phyloP scores from a whole-genome alignment of 768 basidiomycete species.

The Pleurotus tuoliensis region DNA sequence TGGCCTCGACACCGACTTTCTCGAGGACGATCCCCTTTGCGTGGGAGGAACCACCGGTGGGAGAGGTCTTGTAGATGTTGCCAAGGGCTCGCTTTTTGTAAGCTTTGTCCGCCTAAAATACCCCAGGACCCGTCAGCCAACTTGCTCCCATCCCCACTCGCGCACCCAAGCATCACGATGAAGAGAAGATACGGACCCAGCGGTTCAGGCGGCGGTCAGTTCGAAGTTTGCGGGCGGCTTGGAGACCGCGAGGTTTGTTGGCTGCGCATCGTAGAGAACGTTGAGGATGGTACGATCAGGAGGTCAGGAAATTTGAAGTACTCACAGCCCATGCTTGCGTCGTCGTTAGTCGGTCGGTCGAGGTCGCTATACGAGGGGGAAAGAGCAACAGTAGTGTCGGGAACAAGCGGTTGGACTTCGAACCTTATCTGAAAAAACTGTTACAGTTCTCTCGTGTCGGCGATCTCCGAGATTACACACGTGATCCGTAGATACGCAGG shows the following conservation, averaged over 20 bases:
- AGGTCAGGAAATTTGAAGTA: slow-evolving; percentile 24
- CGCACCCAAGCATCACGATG: neutral
- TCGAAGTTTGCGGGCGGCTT: slow-evolving; percentile 98
- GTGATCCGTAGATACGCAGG: neutral
- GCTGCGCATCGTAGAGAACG: slow-evolving; percentile 39
- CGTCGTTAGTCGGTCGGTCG: slow-evolving; percentile 34
- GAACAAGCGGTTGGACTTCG: slow-evolving; percentile 20
- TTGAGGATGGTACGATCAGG: slow-evolving; percentile 12
- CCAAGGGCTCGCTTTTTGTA: slow-evolving; percentile 99
- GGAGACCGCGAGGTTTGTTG: slow-evolving; percentile 98
- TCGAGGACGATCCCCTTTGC: slow-evolving; percentile 99
- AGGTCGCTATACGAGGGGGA: slow-evolving; percentile 24
- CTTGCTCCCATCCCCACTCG: neutral
- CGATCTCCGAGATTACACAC: neutral
- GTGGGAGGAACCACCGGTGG: slow-evolving; percentile 98
- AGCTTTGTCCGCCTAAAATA: slow-evolving; percentile 83
- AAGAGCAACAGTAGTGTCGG: slow-evolving; percentile 21
- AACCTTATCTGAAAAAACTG: slow-evolving; percentile 48
- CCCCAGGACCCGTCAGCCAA: slow-evolving; percentile 4
- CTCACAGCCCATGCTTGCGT: slow-evolving; percentile 84
- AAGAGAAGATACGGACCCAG: slow-evolving; percentile 64
- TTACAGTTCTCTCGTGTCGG: slow-evolving; percentile 21
- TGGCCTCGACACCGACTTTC: slow-evolving; percentile 99
- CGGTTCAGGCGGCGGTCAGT: slow-evolving; percentile 92
- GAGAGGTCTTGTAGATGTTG: slow-evolving; percentile 99